These are phyloP conservation scores for Suillus brevipes DNA, from an alignment of 768 basidiomycete species.

Conservation along the genomic window DNA sequence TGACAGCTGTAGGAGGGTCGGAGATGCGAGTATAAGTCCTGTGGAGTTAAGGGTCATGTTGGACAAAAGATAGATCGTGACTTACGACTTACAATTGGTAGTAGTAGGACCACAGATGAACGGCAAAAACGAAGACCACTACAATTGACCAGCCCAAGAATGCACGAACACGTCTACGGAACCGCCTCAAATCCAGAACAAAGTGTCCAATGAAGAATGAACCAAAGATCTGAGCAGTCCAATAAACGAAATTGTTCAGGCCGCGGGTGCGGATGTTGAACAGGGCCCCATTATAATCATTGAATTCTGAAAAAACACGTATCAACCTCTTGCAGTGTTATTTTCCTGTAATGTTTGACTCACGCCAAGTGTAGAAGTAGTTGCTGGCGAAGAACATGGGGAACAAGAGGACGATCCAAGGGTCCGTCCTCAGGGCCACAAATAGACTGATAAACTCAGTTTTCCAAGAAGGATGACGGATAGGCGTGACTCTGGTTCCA, in stretches of 20 bases:
- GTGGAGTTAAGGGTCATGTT: background rate
- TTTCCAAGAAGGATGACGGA: constrained; percentile 76
- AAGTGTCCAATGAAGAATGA: constrained; percentile 64
- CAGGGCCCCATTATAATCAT: constrained; percentile 74
- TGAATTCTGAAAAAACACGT: constrained; percentile 54
- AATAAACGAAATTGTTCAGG: constrained; percentile 78
- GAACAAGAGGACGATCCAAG: constrained; percentile 71
- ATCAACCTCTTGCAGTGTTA: background rate
- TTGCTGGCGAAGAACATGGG: constrained; percentile 86
- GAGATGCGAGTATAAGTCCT: constrained; percentile 62
- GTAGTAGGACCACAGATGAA: constrained; percentile 75
- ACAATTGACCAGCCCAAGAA: constrained; percentile 68
- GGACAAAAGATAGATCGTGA: background rate
- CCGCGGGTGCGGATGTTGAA: constrained; percentile 80
- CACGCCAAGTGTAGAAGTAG: constrained; percentile 87
- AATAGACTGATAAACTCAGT: constrained; percentile 71
- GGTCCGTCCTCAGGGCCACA: constrained; percentile 67
- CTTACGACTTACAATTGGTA: constrained; percentile 61
- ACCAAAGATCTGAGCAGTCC: constrained; percentile 77
- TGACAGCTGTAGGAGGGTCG: constrained; percentile 36
- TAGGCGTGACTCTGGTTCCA: constrained; percentile 63
- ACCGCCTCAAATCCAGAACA: constrained; percentile 56
- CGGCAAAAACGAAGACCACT: constrained; percentile 60
- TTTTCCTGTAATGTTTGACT: constrained; percentile 24
- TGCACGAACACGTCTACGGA: constrained; percentile 68